Conservation (phyloP, 2,329 filamentous ascomycete species). For the Stemphylium lycopersici region DNA sequence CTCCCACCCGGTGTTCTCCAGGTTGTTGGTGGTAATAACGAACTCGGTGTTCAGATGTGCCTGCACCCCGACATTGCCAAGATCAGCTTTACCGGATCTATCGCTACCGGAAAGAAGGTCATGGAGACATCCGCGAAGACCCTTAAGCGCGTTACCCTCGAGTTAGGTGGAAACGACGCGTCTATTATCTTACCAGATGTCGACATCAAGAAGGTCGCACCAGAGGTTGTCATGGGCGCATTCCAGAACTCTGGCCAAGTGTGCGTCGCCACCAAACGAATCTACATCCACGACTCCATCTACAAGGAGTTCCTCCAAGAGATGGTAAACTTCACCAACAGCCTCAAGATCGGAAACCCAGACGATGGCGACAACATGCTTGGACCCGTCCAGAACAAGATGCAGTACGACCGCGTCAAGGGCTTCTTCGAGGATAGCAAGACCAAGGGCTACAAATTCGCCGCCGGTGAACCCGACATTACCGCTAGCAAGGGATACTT, state of each 20-base stretch:
- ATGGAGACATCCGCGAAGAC: conserved; percentile 63
- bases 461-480: conserved; percentile 54
- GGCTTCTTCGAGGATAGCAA: conserved; percentile 63
- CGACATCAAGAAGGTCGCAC: conserved; percentile 58
- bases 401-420: conserved; percentile 68
- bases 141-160: conserved; percentile 66
- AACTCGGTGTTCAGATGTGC: conserved; percentile 65
- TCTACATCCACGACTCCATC: conserved; percentile 49
- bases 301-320: conserved; percentile 48
- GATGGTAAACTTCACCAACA: conserved; percentile 55
- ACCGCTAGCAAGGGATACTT: conserved; percentile 58
- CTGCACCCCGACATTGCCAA: conserved; percentile 66
- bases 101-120: conserved; percentile 65
- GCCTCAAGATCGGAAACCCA: conserved; percentile 48
- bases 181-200: conserved; percentile 66
- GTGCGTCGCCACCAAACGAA: conserved; percentile 44
- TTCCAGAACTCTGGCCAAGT: conserved; percentile 65
- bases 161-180: conserved; percentile 67
- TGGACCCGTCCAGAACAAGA: conserved; percentile 68
- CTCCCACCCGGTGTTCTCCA: conserved; percentile 70
- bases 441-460: conserved; percentile 60
- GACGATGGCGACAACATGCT: conserved; percentile 56
- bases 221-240: conserved; percentile 57
- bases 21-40: conserved; percentile 64
- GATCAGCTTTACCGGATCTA: conserved; percentile 69